These are phyloP conservation scores for Pichia kluyveri DNA, from an alignment of 805 yeast genomes.

Conservation along the genomic window DNA sequence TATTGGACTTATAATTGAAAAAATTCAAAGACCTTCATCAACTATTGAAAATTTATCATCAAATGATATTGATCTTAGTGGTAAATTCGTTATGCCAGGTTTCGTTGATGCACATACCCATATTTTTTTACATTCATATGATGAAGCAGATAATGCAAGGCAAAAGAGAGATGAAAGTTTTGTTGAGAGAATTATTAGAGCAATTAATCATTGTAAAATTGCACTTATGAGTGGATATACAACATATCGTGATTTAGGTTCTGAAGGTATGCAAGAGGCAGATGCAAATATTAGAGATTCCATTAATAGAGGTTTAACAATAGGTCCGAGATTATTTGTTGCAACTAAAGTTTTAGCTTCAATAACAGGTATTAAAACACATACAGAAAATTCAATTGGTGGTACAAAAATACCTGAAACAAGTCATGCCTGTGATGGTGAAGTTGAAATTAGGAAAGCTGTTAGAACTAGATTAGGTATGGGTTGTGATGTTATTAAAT, in stretches of 20 bases:
- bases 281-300: slow-evolving; percentile 23
- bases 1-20: slow-evolving; percentile 14
- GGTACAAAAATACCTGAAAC: slow-evolving; percentile 17
- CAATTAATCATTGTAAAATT: slow-evolving; percentile 18
- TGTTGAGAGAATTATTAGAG: slow-evolving; percentile 20
- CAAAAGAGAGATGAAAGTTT: slow-evolving; percentile 22
- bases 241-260: slow-evolving; percentile 23
- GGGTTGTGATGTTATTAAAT: slow-evolving; percentile 22
- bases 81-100: slow-evolving; percentile 19
- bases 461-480: slow-evolving; percentile 20
- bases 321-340: slow-evolving; percentile 21
- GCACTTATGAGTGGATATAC: slow-evolving; percentile 22
- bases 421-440: slow-evolving; percentile 22
- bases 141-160: slow-evolving; percentile 19
- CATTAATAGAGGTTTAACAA: slow-evolving; percentile 18
- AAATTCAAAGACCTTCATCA: slow-evolving; percentile 5
- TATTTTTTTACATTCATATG: slow-evolving; percentile 22
- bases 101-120: slow-evolving; percentile 25
- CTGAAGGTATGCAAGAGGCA: slow-evolving; percentile 22
- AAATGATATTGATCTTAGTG: slow-evolving; percentile 18
- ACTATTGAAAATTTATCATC: slow-evolving; percentile 1
- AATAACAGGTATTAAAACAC: slow-evolving; percentile 16
- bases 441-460: slow-evolving; percentile 18
- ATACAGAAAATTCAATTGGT: slow-evolving; percentile 19
- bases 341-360: slow-evolving; percentile 22